phyloP scores from a whole-genome alignment of 2,329 filamentous ascomycete species.

The Amphichorda felina region DNA sequence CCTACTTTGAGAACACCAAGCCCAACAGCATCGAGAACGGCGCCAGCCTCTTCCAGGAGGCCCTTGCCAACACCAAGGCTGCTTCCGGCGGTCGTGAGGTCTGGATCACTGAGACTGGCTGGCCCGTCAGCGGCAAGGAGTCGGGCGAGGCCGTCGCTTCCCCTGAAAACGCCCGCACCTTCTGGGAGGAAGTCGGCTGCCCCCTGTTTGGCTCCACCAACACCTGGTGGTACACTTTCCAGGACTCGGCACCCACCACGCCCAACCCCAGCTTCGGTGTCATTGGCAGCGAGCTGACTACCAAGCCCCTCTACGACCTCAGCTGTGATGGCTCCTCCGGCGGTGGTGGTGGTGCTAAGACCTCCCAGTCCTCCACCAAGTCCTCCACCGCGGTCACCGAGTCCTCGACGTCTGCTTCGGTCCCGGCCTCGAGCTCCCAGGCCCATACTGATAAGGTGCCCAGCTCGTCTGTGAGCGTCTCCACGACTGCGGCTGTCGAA shows the following conservation, averaged over 20 bases:
- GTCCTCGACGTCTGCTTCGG: neutral
- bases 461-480: too few relatives aligned
- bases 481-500: too few relatives aligned
- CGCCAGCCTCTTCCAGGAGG: conserved; percentile 55
- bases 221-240: conserved; percentile 69
- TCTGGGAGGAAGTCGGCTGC: conserved; percentile 72
- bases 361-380: conserved; percentile 4
- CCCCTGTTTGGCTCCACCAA: conserved; percentile 51
- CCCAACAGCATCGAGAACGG: conserved; percentile 54
- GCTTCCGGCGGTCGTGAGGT: conserved; percentile 57
- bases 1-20: conserved; percentile 65
- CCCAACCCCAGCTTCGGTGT: conserved; percentile 63
- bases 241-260: conserved; percentile 48
- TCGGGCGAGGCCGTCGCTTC: conserved; percentile 52
- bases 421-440: neutral
- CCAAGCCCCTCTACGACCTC: conserved; percentile 50
- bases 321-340: conserved; percentile 31
- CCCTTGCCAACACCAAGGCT: conserved; percentile 45
- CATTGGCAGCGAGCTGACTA: conserved; percentile 39
- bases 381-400: conserved; percentile 2
- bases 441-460: too few relatives aligned
- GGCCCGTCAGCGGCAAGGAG: conserved; percentile 60
- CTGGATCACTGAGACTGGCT: conserved; percentile 85
- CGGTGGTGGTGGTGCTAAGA: conserved; percentile 3
- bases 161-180: conserved; percentile 59